These are phyloP conservation scores for Beta lomatogona DNA, from an alignment of 179 eudicot species.

Conservation along the genomic window DNA sequence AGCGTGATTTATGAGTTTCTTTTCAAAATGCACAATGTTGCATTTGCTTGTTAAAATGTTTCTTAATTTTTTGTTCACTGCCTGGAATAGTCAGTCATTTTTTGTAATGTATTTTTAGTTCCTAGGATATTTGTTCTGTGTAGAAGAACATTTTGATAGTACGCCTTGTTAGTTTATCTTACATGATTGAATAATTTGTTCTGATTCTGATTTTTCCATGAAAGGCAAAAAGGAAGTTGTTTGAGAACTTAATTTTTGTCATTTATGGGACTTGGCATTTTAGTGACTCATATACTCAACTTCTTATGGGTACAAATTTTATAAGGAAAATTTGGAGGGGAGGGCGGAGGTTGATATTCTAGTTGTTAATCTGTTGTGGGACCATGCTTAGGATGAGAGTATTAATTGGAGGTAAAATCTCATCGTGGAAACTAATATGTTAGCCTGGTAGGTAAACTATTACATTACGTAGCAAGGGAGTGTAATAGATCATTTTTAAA, in stretches of 20 bases:
- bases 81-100: neutral
- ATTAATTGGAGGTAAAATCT: neutral
- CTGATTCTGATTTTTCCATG: neutral
- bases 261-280: neutral
- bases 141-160: neutral
- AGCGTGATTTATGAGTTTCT: neutral
- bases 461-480: neutral
- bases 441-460: neutral
- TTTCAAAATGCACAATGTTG: neutral
- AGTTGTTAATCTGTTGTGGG: neutral
- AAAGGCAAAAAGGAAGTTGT: neutral
- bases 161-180: neutral
- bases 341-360: neutral
- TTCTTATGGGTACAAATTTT: neutral
- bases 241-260: neutral
- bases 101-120: neutral
- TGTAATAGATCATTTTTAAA: neutral
- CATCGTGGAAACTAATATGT: neutral
- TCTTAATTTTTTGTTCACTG: slow-evolving; percentile 1
- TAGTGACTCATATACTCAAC: neutral
- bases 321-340: neutral
- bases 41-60: neutral
- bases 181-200: neutral
- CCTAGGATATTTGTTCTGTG: neutral
- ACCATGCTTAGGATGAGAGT: neutral